These are phyloP conservation scores for Hyaloscypha hepaticicola DNA, from an alignment of 495 filamentous ascomycete genomes.

Conservation along the genomic window DNA sequence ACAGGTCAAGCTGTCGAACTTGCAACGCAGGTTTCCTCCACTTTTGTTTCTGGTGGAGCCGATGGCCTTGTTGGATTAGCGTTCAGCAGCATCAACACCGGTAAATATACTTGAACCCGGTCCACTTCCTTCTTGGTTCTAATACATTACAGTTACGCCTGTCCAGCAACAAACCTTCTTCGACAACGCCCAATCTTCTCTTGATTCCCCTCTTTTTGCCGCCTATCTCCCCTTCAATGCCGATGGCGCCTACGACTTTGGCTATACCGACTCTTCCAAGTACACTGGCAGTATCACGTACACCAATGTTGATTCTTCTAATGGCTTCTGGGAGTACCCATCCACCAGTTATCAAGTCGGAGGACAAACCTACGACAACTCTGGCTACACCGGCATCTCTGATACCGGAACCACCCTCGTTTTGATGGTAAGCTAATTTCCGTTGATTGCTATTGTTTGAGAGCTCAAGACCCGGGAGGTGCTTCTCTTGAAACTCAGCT, in stretches of 20 bases:
- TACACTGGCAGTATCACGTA: slow-evolving; percentile 65
- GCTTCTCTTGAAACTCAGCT: too few relatives aligned
- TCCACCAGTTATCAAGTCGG: slow-evolving; percentile 58
- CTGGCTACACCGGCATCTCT: slow-evolving; percentile 58
- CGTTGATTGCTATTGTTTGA: too few relatives aligned
- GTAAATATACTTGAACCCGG: slow-evolving; percentile 19
- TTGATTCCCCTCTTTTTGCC: slow-evolving; percentile 71
- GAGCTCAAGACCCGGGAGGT: too few relatives aligned
- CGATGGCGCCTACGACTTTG: slow-evolving; percentile 76
- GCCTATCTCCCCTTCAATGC: slow-evolving; percentile 61
- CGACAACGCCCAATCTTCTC: slow-evolving; percentile 63
- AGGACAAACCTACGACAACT: slow-evolving; percentile 39
- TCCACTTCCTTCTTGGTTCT: not conserved
- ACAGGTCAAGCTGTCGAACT: slow-evolving; percentile 68
- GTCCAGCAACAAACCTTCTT: slow-evolving; percentile 75
- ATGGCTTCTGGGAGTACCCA: slow-evolving; percentile 76
- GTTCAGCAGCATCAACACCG: slow-evolving; percentile 72
- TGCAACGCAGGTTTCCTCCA: slow-evolving; percentile 59
- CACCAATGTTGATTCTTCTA: slow-evolving; percentile 57
- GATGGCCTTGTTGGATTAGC: slow-evolving; percentile 80
- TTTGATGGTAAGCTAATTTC: too few relatives aligned
- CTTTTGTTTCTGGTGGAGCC: slow-evolving; percentile 60
- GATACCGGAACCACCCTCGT: slow-evolving; percentile 76
- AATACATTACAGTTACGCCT: slow-evolving; percentile 46
- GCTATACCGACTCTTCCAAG: slow-evolving; percentile 62